Conservation (phyloP, 2,329 filamentous ascomycete genomes). For the Aspergillus pseudoterreus region DNA sequence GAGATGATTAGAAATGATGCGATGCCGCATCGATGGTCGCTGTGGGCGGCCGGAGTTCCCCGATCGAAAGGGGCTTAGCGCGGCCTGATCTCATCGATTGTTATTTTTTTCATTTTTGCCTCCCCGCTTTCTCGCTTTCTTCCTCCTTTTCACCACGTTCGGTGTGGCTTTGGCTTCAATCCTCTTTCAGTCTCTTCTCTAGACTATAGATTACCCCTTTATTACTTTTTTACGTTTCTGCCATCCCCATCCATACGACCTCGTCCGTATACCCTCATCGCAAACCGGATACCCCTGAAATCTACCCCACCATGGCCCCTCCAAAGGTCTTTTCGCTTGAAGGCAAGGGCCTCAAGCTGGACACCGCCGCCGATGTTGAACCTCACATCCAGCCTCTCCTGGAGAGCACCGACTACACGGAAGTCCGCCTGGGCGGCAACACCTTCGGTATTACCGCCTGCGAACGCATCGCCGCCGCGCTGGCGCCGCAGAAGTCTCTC, state of each 20-base stretch:
- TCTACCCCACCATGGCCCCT: constrained; percentile 49
- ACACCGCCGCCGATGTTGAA: constrained; percentile 81
- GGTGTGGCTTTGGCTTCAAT: neutral
- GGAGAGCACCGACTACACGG: constrained; percentile 66
- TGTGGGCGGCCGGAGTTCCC: constrained; percentile 15
- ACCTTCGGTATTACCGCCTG: constrained; percentile 87
- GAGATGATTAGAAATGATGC: constrained; percentile 15
- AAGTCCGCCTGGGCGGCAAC: constrained; percentile 84
- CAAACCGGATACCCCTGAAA: constrained; percentile 16
- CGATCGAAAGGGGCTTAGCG: constrained; percentile 4
- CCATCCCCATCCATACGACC: neutral
- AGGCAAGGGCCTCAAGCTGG: constrained; percentile 87
- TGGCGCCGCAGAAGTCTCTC: constrained; percentile 79
- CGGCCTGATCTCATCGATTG: neutral
- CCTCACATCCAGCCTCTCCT: constrained; percentile 73
- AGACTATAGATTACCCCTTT: neutral
- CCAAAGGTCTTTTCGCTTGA: constrained; percentile 75
- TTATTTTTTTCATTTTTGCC: neutral
- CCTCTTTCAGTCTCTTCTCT: neutral
- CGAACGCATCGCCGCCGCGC: constrained; percentile 75
- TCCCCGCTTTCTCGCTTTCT: neutral
- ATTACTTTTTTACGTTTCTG: neutral
- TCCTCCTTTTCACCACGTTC: neutral
- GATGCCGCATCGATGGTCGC: constrained; percentile 13
- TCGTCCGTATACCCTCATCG: neutral